Percentiles rank a stretch among this genome's conserved stretches.
phyloP scores from a whole-genome alignment of 2,329 filamentous ascomycete genomes.

The Microdochium trichocladiopsis region DNA sequence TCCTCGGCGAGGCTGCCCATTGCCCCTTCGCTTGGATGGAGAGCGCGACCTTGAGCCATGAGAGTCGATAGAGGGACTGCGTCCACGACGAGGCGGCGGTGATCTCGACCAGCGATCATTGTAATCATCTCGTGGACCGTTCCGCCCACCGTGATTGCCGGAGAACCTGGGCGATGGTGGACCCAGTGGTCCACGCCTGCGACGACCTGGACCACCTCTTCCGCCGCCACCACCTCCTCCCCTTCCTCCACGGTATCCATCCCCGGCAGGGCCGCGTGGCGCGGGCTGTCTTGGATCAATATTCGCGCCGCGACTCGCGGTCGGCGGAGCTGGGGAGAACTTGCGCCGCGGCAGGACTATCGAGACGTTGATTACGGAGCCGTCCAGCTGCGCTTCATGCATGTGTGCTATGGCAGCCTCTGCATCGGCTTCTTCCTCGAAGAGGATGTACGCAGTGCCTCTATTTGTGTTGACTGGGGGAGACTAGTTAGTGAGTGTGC shows the following conservation, averaged over 20 bases:
- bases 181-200: slow-evolving; percentile 36
- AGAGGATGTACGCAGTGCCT: slow-evolving; percentile 90
- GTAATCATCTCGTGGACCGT: background rate
- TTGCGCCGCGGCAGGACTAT: slow-evolving; percentile 81
- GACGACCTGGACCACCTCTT: slow-evolving; percentile 23
- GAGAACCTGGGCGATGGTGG: slow-evolving; percentile 54
- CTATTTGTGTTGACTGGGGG: slow-evolving; percentile 74
- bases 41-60: slow-evolving; percentile 25
- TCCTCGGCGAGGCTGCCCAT: slow-evolving; percentile 13
- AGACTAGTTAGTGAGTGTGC: slow-evolving; percentile 6
- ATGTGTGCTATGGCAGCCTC: slow-evolving; percentile 89
- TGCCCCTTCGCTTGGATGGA: slow-evolving; percentile 21
- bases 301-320: slow-evolving; percentile 55
- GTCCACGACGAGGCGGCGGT: slow-evolving; percentile 21
- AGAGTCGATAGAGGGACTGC: slow-evolving; percentile 17
- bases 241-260: slow-evolving; percentile 5
- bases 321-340: slow-evolving; percentile 73
- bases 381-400: slow-evolving; percentile 95
- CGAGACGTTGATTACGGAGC: slow-evolving; percentile 74
- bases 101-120: slow-evolving; percentile 38
- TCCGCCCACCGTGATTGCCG: background rate
- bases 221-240: slow-evolving; percentile 18
- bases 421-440: slow-evolving; percentile 67
- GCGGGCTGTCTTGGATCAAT: slow-evolving; percentile 47
- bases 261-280: slow-evolving; percentile 12